A percentile compares a stretch with the other conserved stretches of the same genome.
Conservation (phyloP, 2,329 filamentous ascomycete genomes). For the Dichotomopilus funicola region DNA sequence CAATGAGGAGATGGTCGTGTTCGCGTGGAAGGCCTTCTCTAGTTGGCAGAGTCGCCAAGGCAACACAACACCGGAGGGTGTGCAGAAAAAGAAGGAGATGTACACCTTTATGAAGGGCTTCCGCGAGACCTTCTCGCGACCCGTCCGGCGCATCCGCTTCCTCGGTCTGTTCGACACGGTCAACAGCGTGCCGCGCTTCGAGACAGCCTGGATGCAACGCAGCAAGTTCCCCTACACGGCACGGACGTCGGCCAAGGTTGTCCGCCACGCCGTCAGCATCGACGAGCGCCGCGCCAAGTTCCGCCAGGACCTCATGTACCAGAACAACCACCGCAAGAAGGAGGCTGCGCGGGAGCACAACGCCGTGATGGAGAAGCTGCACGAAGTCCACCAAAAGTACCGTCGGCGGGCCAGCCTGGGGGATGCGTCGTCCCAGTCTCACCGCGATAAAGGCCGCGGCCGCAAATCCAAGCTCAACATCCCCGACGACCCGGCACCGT, state of each 20-base stretch:
- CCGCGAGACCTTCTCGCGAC: conserved; percentile 72
- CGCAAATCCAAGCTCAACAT: conserved; percentile 14
- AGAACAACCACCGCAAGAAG: conserved; percentile 30
- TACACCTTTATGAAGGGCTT: conserved; percentile 73
- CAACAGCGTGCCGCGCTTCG: conserved; percentile 72
- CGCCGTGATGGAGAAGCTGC: conserved; percentile 21
- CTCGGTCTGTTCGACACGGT: conserved; percentile 78
- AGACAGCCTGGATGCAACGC: conserved; percentile 69
- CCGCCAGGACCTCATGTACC: conserved; percentile 61
- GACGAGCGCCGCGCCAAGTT: conserved; percentile 68
- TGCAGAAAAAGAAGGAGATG: conserved; percentile 51
- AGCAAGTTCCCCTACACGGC: conserved; percentile 68
- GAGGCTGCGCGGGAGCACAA: conserved; percentile 18
- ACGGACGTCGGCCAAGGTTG: conserved; percentile 50
- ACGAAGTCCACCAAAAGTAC: conserved; percentile 33
- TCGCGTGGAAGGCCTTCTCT: conserved; percentile 77
- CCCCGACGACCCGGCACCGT: conserved; percentile 35
- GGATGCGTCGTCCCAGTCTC: conserved; percentile 17
- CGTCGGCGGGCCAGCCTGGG: conserved; percentile 17
- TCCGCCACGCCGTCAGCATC: conserved; percentile 64
- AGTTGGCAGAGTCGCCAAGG: conserved; percentile 60
- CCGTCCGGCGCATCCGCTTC: conserved; percentile 66
- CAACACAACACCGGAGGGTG: conserved; percentile 29
- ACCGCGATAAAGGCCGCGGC: conserved; percentile 10
- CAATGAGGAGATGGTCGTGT: conserved; percentile 78